Evolutionary conservation across 1,284 basidiomycete species (phyloP).

Genomic region (Apiotrichum brassicae): DNA sequence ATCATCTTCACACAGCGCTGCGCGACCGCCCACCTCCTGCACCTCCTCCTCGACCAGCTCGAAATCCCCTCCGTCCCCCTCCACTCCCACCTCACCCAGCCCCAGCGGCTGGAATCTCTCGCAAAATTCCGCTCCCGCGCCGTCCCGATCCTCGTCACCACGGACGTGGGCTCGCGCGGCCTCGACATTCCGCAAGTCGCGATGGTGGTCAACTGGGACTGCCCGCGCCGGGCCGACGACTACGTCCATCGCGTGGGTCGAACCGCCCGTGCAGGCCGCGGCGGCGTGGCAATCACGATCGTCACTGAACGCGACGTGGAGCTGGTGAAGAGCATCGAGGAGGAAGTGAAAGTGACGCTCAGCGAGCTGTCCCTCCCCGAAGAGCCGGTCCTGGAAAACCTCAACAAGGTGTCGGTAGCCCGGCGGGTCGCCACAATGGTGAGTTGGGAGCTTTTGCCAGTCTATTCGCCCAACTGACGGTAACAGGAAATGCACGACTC

Average conservation of each 20-base stretch:
- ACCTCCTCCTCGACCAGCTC: constrained; percentile 68
- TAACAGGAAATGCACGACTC: constrained; percentile 80
- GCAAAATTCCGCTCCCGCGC: constrained; percentile 80
- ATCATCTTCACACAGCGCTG: constrained; percentile 92
- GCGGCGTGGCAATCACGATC: constrained; percentile 85
- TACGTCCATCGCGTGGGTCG: constrained; percentile 61
- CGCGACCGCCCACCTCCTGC: constrained; percentile 83
- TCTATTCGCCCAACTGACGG: constrained; percentile 5
- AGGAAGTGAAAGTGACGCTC: constrained; percentile 59
- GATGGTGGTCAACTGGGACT: constrained; percentile 97
- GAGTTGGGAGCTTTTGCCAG: constrained; percentile 23
- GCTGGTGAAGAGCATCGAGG: constrained; percentile 74
- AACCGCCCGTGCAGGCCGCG: constrained; percentile 87
- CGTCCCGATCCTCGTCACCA: constrained; percentile 86
- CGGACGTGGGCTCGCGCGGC: constrained; percentile 90
- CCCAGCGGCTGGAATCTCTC: constrained; percentile 75
- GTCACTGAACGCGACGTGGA: constrained; percentile 92
- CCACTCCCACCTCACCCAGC: constrained; percentile 84
- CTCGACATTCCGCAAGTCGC: constrained; percentile 93
- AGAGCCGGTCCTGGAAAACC: constrained; percentile 70
- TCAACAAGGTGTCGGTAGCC: constrained; percentile 84
- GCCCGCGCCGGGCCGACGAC: constrained; percentile 55
- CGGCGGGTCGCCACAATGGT: constrained; percentile 93
- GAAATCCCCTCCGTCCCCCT: constrained; percentile 79
- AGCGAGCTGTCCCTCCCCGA: constrained; percentile 71